A percentile compares a stretch with the other conserved stretches of the same genome.
These are phyloP conservation scores for Selaginella moellendorffii DNA, from an alignment of 75 land plant species.

Conservation along the genomic window DNA sequence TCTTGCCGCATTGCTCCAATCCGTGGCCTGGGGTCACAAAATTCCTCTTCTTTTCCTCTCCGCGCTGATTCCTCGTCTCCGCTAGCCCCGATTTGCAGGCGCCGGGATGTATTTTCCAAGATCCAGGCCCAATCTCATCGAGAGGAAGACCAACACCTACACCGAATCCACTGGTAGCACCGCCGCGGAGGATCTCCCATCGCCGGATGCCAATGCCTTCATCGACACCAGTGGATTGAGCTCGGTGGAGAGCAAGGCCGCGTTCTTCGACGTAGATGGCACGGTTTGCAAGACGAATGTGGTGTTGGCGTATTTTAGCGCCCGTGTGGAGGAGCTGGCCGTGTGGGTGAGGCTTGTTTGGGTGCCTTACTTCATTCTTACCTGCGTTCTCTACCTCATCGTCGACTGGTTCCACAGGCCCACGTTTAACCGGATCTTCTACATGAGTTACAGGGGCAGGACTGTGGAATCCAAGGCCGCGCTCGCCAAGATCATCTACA, in stretches of 20 bases:
- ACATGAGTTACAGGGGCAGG: slow-evolving; percentile 22
- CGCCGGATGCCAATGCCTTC: background rate
- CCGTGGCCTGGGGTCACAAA: too few relatives aligned
- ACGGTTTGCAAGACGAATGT: slow-evolving; percentile 22
- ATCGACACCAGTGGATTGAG: background rate
- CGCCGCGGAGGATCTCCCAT: too few relatives aligned
- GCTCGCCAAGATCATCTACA: slow-evolving; percentile 18
- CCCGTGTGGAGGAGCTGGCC: slow-evolving; percentile 15
- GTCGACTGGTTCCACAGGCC: slow-evolving; percentile 17
- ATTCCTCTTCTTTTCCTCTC: too few relatives aligned
- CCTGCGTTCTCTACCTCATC: slow-evolving; percentile 15
- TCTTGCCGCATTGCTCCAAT: too few relatives aligned
- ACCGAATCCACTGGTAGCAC: too few relatives aligned
- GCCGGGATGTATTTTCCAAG: background rate
- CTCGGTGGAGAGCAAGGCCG: slow-evolving; percentile 8
- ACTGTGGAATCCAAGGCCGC: slow-evolving; percentile 10
- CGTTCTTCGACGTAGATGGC: slow-evolving; percentile 26
- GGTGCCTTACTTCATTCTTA: slow-evolving; percentile 18
- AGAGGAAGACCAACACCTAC: background rate
- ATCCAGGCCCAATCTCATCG: background rate
- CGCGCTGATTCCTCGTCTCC: too few relatives aligned
- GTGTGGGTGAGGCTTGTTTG: slow-evolving; percentile 14
- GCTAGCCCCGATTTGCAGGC: too few relatives aligned
- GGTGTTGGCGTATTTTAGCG: slow-evolving; percentile 17
- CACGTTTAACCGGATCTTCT: slow-evolving; percentile 19